Base-by-base conservation (phyloP, 768 basidiomycete genomes). In the Harrya chromipes region DNA sequence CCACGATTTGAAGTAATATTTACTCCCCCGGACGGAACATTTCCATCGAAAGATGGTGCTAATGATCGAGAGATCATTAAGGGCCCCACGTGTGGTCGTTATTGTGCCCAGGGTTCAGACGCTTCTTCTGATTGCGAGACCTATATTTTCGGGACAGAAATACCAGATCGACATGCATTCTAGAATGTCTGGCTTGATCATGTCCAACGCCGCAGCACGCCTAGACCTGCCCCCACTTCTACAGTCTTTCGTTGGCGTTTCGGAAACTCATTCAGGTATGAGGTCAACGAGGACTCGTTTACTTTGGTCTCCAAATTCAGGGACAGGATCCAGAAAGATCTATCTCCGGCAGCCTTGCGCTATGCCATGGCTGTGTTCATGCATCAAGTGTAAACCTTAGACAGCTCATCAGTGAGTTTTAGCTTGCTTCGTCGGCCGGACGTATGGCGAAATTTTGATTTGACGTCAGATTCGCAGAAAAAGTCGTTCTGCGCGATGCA, bases 171-270 rank as follows among this genome's bases (percentile, higher is more conserved):
- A 87, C 87, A 1, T 85, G 89, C 87, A 81, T 93, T 48, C 74
- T 93, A 46, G 85, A 93, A 48, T 79, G 87, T 3, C 92, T 94
- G 88, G 80, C 19, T 74, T 77, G 4, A 84, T 83, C 55, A 72
- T 23, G 14, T 36, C 17, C 38, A 43, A 43, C 29, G 24, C 39
- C 52, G 36, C 59, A 55, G 49, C 85, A 9, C 78, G 90, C 72
- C 85, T 83, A 60, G 88, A 90, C 86, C 13, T 90, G 92, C 66
- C 23, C 87, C 87, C 17, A 88, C 92, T 68, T 74, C 94, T 16
- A 88, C 92, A 65, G 87, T 94, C 27, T 91, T 94, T 71, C 77
- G 86, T 48, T 75, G 93, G 35, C 82, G 90, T 36, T 75, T 95
- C 21, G 92, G 92, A 40, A 91, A 91, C 66, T 84, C 88, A 11